Evolutionary conservation across 352 stramenopile genomes (phyloP).

Genomic region (Globisporangium ultimum): DNA sequence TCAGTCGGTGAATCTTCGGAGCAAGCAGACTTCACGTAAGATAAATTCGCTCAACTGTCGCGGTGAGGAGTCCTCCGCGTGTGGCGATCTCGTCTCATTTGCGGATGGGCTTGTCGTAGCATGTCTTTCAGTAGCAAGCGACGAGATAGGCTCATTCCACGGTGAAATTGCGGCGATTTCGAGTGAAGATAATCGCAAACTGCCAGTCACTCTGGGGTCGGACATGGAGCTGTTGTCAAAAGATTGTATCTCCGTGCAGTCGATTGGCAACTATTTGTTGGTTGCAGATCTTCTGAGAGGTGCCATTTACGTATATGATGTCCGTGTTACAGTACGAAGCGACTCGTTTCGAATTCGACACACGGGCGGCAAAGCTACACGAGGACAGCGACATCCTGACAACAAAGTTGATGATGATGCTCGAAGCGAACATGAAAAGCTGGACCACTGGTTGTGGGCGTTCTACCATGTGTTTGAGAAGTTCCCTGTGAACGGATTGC

Average conservation of each 20-base stretch:
- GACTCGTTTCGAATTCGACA: conserved; percentile 55
- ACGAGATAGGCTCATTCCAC: conserved; percentile 8
- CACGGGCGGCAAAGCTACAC: background rate
- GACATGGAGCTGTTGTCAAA: conserved; percentile 10
- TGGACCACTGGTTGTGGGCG: conserved; percentile 22
- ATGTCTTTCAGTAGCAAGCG: conserved; percentile 8
- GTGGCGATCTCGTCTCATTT: conserved; percentile 19
- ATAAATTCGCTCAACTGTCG: conserved; percentile 3
- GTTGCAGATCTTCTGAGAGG: conserved; percentile 16
- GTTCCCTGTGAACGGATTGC: conserved; percentile 32
- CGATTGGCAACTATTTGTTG: conserved; percentile 29
- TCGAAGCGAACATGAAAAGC: conserved; percentile 8
- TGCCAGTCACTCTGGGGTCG: conserved; percentile 21
- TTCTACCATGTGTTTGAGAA: conserved; percentile 55
- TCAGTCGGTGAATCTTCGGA: conserved; percentile 42
- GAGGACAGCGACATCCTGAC: conserved; percentile 14
- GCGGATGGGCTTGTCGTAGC: conserved; percentile 33
- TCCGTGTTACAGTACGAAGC: conserved; percentile 41
- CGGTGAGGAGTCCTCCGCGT: background rate
- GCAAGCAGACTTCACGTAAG: conserved; percentile 41
- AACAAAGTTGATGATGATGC: conserved; percentile 8
- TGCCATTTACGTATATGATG: conserved; percentile 15
- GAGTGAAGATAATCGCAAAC: conserved; percentile 29
- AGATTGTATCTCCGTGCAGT: conserved; percentile 13
- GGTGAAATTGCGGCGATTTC: conserved; percentile 20